Percentiles rank a stretch among this genome's conserved stretches.
Conservation (phyloP, 306 rosid genomes). For the Prunus dulcis region DNA sequence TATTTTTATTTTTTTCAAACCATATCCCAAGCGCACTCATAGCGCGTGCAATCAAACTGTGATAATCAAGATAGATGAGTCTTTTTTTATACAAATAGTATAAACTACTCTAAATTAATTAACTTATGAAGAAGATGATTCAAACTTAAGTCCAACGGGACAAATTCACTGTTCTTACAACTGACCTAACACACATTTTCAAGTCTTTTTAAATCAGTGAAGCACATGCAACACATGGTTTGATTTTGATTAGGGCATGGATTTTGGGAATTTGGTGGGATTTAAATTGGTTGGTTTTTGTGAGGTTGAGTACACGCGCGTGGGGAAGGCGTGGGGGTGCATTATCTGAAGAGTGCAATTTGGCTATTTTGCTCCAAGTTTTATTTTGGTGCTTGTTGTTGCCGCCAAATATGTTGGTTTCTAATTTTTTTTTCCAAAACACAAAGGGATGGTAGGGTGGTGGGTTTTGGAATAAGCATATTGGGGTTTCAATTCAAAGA, state of each 20-base stretch:
- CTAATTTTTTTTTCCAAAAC: not conserved
- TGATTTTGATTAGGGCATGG: too few relatives aligned
- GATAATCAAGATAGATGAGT: not conserved
- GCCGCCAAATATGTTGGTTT: slow-evolving; percentile 60
- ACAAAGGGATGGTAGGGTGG: slow-evolving; percentile 1
- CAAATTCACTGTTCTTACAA: too few relatives aligned
- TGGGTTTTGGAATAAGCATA: not conserved
- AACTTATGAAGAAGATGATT: too few relatives aligned
- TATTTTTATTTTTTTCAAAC: slow-evolving; percentile 2
- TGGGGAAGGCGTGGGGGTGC: not conserved
- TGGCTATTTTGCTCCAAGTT: not conserved
- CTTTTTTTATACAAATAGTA: too few relatives aligned
- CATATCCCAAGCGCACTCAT: slow-evolving; percentile 12
- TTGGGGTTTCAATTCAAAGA: not conserved
- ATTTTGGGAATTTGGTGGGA: not conserved
- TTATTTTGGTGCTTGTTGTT: slow-evolving; percentile 22
- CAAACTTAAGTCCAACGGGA: too few relatives aligned
- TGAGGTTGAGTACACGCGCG: slow-evolving; percentile 28
- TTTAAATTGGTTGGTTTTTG: not conserved
- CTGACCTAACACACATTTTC: too few relatives aligned
- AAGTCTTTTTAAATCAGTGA: too few relatives aligned
- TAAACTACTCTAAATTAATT: too few relatives aligned
- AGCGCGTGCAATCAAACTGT: not conserved
- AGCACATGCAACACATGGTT: too few relatives aligned
- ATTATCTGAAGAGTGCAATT: not conserved